A percentile compares a stretch with the other conserved stretches of the same genome.
Conservation (phyloP, 2,329 filamentous ascomycete species). For the Tolypocladium cylindrosporum region DNA sequence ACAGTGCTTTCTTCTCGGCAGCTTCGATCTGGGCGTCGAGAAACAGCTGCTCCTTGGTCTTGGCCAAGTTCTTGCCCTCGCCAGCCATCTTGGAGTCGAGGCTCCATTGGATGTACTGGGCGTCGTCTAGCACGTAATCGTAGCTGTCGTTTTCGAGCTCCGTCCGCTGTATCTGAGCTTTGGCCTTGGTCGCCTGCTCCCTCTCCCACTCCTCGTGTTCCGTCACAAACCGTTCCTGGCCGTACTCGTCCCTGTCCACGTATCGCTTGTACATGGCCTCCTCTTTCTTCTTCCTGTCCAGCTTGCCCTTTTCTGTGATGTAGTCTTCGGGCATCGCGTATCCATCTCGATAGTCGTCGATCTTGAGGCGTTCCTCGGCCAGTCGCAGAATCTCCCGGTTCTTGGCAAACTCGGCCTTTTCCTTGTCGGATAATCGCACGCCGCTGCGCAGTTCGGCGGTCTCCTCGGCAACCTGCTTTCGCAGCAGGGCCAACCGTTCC, state of each 20-base stretch:
- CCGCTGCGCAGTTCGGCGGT: slow-evolving; percentile 70
- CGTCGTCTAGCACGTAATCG: slow-evolving; percentile 85
- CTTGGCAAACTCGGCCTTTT: slow-evolving; percentile 80
- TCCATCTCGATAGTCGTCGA: slow-evolving; percentile 87
- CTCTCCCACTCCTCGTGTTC: slow-evolving; percentile 95
- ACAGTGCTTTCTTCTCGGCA: slow-evolving; percentile 77
- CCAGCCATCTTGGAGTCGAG: slow-evolving; percentile 64
- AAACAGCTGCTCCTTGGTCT: slow-evolving; percentile 65
- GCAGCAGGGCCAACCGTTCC: slow-evolving; percentile 74
- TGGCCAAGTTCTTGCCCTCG: slow-evolving; percentile 51
- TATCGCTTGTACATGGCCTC: slow-evolving; percentile 86
- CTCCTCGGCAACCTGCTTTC: slow-evolving; percentile 86
- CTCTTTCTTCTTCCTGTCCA: slow-evolving; percentile 78
- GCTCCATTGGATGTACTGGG: slow-evolving; percentile 78
- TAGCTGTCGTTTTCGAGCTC: slow-evolving; percentile 78
- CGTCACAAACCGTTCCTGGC: slow-evolving; percentile 80
- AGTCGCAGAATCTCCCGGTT: slow-evolving; percentile 75
- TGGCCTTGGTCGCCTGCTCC: slow-evolving; percentile 80
- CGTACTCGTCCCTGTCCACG: slow-evolving; percentile 76
- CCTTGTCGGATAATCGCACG: slow-evolving; percentile 61
- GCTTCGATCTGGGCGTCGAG: slow-evolving; percentile 75
- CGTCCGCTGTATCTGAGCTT: slow-evolving; percentile 67
- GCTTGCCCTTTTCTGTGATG: slow-evolving; percentile 85
- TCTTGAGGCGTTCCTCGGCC: slow-evolving; percentile 73
- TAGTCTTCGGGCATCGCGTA: slow-evolving; percentile 93